Evolutionary conservation across 768 basidiomycete genomes (phyloP), one percentile per base, ranked within the genome.

Genomic region (Phanerochaete carnosa): DNA sequence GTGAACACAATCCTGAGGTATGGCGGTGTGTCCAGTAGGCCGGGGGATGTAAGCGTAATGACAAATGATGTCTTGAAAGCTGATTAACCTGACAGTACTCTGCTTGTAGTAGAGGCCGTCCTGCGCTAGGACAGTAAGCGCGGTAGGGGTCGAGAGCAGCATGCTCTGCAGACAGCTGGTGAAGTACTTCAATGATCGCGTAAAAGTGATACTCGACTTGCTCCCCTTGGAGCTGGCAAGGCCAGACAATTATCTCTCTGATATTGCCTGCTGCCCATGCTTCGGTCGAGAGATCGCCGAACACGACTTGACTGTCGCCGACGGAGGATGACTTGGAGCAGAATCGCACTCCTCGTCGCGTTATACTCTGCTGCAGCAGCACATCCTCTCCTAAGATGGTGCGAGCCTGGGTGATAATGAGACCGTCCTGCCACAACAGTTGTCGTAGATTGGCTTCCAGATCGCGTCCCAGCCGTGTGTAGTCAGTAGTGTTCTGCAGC

Each of bases 271-370:
- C 33, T 16, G 6, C n/a, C 28, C 33, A 26, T 12, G 4, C 22
- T 8, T 50, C 50, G 4, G 26, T 8, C 30, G 50, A n/a, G 15
- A 23, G 16, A 25, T 54, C 51, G 8, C 39, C 33, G 32, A 53
- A 59, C n/a, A 59, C 37, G 16, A 59, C 39, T 19, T 28, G 35
- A 28, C 58, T 52, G 51, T 59, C 39, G 51, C 58, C 52, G 7
- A 54, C 7, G 9, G 58, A 52, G 4, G 58, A 37, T 3, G 13
- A 28, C 22, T 11, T 15, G 3, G 58, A 15, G 19, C 49, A 59
- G 22, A 39, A 54, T 6, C 12, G 30, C n/a, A 54, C 39, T 6
- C 58, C 58, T 4, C 33, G 8, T 3, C 35, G 37, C 15, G 30
- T 54, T 2, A 59, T 28, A 11, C 13, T 54, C 13, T 8, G 3